Conservation (phyloP, 208 protist species). For the Trypanosoma mega region DNA sequence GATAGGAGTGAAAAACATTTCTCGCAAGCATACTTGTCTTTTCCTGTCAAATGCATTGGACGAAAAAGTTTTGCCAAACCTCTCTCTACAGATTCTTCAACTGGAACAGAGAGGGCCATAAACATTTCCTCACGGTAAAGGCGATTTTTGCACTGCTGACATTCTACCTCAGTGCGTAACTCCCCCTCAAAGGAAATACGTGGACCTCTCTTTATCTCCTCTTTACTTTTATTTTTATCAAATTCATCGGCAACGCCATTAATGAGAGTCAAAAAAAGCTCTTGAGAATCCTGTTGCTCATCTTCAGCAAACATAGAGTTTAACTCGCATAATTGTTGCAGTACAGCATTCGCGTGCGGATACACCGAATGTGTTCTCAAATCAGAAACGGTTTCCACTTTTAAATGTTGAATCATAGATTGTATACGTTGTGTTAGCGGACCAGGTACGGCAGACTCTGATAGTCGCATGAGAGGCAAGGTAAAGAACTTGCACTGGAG, state of each 20-base stretch:
- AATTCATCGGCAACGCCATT: conserved; percentile 87
- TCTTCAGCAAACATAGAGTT: conserved; percentile 65
- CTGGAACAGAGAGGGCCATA: conserved; percentile 81
- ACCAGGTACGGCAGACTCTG: conserved; percentile 29
- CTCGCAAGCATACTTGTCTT: conserved; percentile 84
- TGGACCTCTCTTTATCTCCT: conserved; percentile 42
- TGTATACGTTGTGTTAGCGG: conserved; percentile 46
- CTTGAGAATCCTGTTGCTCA: conserved; percentile 89
- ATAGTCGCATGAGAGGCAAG: conserved; percentile 29
- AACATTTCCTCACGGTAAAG: conserved; percentile 76
- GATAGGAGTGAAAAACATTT: conserved; percentile 69
- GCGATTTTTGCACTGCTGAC: conserved; percentile 41
- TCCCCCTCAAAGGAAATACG: conserved; percentile 75
- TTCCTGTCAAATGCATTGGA: conserved; percentile 39
- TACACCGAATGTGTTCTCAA: conserved; percentile 48
- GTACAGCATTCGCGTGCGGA: conserved; percentile 37
- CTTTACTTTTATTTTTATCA: conserved; percentile 56
- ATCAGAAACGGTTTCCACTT: conserved; percentile 49
- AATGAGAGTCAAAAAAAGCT: conserved; percentile 81
- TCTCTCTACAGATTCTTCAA: conserved; percentile 54
- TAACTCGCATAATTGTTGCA: conserved; percentile 47
- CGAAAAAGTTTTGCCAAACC: conserved; percentile 57
- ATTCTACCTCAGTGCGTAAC: conserved; percentile 61
- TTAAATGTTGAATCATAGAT: conserved; percentile 47
- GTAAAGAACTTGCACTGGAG: conserved; percentile 70